Evolutionary conservation across 495 filamentous ascomycete genomes (phyloP).

Genomic region (Pyrenula massariospora): DNA sequence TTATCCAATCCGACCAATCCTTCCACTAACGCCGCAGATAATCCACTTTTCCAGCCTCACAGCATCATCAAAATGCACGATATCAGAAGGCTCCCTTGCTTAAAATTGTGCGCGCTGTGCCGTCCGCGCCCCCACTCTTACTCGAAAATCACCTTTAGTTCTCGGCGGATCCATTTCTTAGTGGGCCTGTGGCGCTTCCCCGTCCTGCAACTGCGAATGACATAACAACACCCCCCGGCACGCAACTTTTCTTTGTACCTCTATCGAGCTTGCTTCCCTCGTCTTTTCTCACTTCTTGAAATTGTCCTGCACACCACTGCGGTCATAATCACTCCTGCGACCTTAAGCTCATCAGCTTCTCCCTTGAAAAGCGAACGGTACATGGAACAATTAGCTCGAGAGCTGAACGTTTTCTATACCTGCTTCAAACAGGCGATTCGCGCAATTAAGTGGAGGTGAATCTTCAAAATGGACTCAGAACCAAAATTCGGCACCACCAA

Average conservation of each 20-base stretch:
- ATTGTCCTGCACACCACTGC: too few relatives aligned
- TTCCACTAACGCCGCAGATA: too few relatives aligned
- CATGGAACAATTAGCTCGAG: conserved; percentile 23
- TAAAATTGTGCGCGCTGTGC: too few relatives aligned
- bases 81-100: too few relatives aligned
- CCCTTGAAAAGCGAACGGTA: conserved; percentile 8
- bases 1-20: too few relatives aligned
- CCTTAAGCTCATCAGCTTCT: neutral
- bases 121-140: too few relatives aligned
- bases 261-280: neutral
- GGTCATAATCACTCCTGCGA: too few relatives aligned
- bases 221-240: neutral
- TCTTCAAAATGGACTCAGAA: conserved; percentile 5
- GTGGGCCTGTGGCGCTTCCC: neutral
- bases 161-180: too few relatives aligned
- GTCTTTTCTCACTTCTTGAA: neutral
- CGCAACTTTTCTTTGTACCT: neutral
- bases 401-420: conserved; percentile 12
- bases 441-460: conserved; percentile 28
- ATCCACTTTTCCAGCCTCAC: too few relatives aligned
- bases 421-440: conserved; percentile 26
- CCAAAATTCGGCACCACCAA: conserved; percentile 11
- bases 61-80: too few relatives aligned
- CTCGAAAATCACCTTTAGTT: too few relatives aligned
- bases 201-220: neutral